These are phyloP conservation scores for Cladorrhinum sp. DNA, from an alignment of 2,329 filamentous ascomycete genomes.

Conservation along the genomic window DNA sequence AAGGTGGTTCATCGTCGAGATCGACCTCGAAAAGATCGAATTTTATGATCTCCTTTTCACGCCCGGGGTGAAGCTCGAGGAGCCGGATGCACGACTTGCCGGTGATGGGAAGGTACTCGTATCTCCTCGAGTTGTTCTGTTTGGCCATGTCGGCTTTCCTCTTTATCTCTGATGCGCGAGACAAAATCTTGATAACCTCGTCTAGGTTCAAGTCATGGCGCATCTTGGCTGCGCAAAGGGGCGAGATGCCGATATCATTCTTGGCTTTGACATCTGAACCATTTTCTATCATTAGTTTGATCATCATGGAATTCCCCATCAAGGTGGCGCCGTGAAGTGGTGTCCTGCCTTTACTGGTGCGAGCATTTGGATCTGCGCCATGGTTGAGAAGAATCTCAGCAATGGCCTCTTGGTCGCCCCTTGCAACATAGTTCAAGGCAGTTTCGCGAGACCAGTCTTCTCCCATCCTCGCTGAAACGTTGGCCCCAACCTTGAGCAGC, in stretches of 20 bases:
- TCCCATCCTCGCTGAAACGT: background rate
- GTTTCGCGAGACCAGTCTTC: background rate
- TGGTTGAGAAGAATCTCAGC: background rate
- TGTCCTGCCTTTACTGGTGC: background rate
- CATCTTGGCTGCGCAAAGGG: background rate
- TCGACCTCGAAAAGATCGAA: background rate
- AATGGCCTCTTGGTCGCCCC: background rate
- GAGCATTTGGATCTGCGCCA: background rate
- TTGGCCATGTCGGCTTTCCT: background rate
- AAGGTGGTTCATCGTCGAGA: background rate
- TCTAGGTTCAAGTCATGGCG: background rate
- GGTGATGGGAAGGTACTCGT: background rate
- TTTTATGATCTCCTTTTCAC: background rate
- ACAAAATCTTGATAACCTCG: background rate
- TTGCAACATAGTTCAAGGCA: background rate
- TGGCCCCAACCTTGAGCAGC: background rate
- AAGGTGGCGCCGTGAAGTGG: background rate
- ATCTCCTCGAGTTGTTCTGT: background rate
- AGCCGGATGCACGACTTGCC: background rate
- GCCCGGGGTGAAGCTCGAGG: background rate
- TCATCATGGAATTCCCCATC: background rate
- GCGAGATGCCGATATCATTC: background rate
- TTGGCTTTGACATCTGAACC: background rate
- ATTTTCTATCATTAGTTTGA: background rate
- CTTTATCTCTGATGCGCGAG: background rate